Base-by-base conservation (phyloP, 1,139 yeast genomes). In the Hemisphaericaspora subhashii region DNA sequence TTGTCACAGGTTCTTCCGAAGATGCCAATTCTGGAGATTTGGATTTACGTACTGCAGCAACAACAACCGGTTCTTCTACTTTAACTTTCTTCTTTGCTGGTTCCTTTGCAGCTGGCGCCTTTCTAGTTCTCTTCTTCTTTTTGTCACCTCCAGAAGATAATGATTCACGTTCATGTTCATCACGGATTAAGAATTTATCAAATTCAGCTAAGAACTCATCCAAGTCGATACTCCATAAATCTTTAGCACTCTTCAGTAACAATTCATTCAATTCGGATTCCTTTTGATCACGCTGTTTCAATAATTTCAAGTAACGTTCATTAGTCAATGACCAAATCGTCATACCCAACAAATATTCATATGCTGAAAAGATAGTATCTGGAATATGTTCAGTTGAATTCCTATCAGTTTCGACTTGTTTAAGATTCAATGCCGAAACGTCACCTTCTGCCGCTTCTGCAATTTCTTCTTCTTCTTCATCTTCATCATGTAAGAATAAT, bases 291-390 rank as follows among this genome's bases (percentile, higher is more conserved):
- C 81, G 75, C 58, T 89, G 95, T 38, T 73, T 72, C 52, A 89
- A 66, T 45, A 92, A 68, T 52, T 78, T 82, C 53, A 88, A 92
- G 56, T 89, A 92, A 51, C 95, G 76, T 64, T 94, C 99, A 45
- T 74, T 74, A 1, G 98, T 90, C 56, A 92, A 78, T 22, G 96
- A 83, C 95, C 97, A 89, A 51, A 94, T 82, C 27, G 90, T 79
- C 96, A 94, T 86, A 39, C 92, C 90, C 40, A 86, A 68, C 46
- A 86, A 68, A 50, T 86, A 86, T 54, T 86, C 95, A 59, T 77
- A 79, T 43, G 86, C 71, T 42, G 86, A 72, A 53, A 74, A 72
- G 11, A 72, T 54, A 4, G 67, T 68, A 37, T 66, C 73, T 2
- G 77, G 77, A 33, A 60, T 62, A 35, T 57, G 59, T 26, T 58